A percentile compares a stretch with the other conserved stretches of the same genome.
phyloP scores from a whole-genome alignment of 257 asterid genomes.

The Solanum piurae region DNA sequence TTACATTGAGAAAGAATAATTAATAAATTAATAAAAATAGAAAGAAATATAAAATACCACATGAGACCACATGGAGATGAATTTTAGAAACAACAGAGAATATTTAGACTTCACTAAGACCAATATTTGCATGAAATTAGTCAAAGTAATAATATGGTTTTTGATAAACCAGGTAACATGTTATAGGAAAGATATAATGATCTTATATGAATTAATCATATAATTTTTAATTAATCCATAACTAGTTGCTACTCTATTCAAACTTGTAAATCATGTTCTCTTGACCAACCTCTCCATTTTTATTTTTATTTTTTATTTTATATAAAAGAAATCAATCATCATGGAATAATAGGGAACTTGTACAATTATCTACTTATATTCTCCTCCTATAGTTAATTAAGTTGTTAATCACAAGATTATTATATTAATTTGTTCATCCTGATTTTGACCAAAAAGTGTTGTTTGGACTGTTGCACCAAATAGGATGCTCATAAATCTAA shows the following conservation, averaged over 20 bases:
- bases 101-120: not conserved
- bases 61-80: not conserved
- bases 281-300: not conserved
- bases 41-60: not conserved
- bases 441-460: constrained; percentile 3
- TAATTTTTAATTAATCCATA: not conserved
- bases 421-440: not conserved
- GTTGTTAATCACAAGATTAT: not conserved
- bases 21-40: not conserved
- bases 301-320: too few species aligned
- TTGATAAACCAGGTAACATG: not conserved
- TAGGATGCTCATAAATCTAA: not conserved
- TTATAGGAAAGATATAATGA: not conserved
- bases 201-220: not conserved
- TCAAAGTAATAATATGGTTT: not conserved
- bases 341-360: not conserved
- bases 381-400: not conserved
- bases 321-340: not conserved
- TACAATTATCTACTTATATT: not conserved
- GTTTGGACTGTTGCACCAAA: constrained; percentile 3
- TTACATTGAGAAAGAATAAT: not conserved
- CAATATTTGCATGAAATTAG: not conserved
- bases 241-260: not conserved
- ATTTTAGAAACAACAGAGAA: not conserved
- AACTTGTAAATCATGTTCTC: not conserved